A percentile compares a stretch with the other conserved stretches of the same genome.
phyloP scores from a whole-genome alignment of 768 basidiomycete species.

The Suillus placidus region DNA sequence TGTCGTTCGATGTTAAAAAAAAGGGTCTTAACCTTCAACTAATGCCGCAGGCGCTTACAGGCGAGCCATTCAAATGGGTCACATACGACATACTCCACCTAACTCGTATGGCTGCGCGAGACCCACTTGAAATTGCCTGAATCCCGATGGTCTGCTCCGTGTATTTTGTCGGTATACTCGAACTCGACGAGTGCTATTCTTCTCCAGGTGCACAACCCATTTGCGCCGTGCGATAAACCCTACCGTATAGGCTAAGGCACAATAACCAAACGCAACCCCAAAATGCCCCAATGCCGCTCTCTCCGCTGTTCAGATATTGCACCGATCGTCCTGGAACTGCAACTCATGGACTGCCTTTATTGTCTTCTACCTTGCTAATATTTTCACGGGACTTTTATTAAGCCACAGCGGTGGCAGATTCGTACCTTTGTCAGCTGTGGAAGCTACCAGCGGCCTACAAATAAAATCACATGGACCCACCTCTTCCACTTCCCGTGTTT shows the following conservation, averaged over 20 bases:
- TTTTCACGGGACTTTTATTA: background rate
- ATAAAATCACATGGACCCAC: background rate
- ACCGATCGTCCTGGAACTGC: background rate
- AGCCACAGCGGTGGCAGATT: background rate
- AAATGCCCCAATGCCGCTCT: background rate
- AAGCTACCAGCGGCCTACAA: background rate
- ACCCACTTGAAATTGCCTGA: background rate
- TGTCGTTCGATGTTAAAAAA: background rate
- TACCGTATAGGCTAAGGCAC: background rate
- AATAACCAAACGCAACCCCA: background rate
- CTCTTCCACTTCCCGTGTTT: no score
- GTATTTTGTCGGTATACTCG: background rate
- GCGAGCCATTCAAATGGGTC: background rate
- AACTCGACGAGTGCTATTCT: background rate
- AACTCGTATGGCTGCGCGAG: no score
- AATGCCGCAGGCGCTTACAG: background rate
- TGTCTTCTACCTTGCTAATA: background rate
- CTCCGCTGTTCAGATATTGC: background rate
- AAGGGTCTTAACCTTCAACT: background rate
- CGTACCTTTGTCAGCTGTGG: background rate
- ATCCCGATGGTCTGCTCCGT: background rate
- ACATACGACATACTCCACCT: no score
- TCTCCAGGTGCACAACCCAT: background rate
- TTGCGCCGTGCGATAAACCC: background rate
- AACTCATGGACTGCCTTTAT: no score